Evolutionary conservation across 1,284 basidiomycete genomes (phyloP), one percentile per base, ranked within the genome.

Genomic region (Boletus hoseneyae): DNA sequence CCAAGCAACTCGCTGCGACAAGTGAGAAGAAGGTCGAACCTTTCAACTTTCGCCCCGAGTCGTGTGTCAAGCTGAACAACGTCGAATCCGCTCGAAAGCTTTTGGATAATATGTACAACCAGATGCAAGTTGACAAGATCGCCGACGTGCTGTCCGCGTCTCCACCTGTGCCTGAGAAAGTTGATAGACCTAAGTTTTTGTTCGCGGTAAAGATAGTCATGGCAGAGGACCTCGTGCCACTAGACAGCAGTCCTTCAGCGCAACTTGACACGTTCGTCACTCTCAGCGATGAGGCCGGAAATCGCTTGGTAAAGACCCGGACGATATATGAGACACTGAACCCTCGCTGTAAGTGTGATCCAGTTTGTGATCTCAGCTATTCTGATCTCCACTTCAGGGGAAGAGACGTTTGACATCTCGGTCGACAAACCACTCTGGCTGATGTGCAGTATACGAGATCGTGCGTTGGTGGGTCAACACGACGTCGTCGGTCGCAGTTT

Each of bases 21-120:
- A 86, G 88, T 18, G 93, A 97, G 69, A 93, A 92, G 75, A 93
- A 91, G 68, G 78, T 92, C 42, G 89, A 93, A 61, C 89, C 92
- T 6, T 99, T 97, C 78, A 92, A 95, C 62, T 98, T 99, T 73
- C 86, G 85, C 47, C 79, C 93, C 0, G 81, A 94, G 73, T 94
- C 93, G 0, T 98, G 96, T 63, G 92, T 99, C 62, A 98, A 97
- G 72, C 79, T 99, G 42, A 99, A 99, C 75, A 98, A 99, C 66
- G 87, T 99, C 56, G 94, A 97, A 61, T 88, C 92, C 2, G 94
- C 95, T 1, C 82, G 95, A 11, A 83, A 84, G 51, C 77, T 97
- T 47, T 77, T 99, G 48, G 97, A 99, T 67, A 90, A 88, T 60
- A 88, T 99, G 76, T 99, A 98, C 69, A 85, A 80, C 46, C 88